Evolutionary conservation across 2,329 filamentous ascomycete genomes (phyloP).

Genomic region (Juglanconis oblonga): DNA sequence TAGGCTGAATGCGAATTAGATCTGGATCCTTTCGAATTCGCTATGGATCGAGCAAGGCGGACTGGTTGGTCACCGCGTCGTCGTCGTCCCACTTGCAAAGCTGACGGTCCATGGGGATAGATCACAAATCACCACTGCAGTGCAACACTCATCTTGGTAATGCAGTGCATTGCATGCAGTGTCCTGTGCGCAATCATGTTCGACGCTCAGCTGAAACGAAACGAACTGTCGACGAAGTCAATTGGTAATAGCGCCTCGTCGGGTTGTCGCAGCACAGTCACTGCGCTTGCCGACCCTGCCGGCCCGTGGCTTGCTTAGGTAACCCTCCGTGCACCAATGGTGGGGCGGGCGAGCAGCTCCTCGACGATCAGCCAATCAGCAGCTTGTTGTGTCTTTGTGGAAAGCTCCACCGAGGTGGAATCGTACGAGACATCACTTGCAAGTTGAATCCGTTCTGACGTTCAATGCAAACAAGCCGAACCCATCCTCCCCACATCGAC

Average conservation of each 20-base stretch:
- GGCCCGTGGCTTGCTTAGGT: not conserved
- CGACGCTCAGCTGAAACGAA: too few relatives aligned
- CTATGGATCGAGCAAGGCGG: slow-evolving; percentile 1
- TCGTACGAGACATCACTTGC: slow-evolving; percentile 13
- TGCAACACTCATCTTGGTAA: not conserved
- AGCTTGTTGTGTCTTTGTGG: not conserved
- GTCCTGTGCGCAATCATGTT: too few relatives aligned
- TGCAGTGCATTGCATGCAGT: too few relatives aligned
- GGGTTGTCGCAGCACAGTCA: too few relatives aligned
- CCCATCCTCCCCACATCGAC: slow-evolving; percentile 19
- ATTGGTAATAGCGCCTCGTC: too few relatives aligned
- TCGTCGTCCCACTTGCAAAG: slow-evolving; percentile 1
- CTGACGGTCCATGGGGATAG: not conserved
- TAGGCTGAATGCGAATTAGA: too few relatives aligned
- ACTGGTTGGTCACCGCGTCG: slow-evolving; percentile 3
- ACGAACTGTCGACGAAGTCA: too few relatives aligned
- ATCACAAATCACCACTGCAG: too few relatives aligned
- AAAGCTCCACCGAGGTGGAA: slow-evolving; percentile 9
- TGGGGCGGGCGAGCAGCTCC: too few relatives aligned
- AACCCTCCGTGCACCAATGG: not conserved
- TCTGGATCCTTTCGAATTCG: not conserved
- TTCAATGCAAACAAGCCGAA: slow-evolving; percentile 7
- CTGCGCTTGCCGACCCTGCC: too few relatives aligned
- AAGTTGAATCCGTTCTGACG: slow-evolving; percentile 6
- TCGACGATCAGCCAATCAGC: not conserved